Evolutionary conservation across 352 stramenopile species (phyloP).

Genomic region (Phytophthora tubulina): DNA sequence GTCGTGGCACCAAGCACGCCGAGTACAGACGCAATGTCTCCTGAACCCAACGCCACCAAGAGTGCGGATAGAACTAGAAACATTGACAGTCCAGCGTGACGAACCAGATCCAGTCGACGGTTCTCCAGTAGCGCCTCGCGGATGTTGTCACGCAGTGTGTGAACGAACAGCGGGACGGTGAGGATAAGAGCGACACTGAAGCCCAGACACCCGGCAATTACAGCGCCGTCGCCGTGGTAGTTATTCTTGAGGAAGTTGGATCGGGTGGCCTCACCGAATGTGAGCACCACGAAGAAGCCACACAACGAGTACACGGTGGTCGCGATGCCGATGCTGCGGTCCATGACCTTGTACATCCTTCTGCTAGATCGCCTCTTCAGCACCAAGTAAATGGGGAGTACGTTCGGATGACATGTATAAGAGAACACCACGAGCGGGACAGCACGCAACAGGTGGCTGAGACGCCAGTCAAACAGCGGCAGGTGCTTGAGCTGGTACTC

Average conservation of each 20-base stretch:
- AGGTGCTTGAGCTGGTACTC: constrained; percentile 81
- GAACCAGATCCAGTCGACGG: constrained; percentile 53
- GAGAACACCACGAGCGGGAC: constrained; percentile 90
- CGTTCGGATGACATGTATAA: constrained; percentile 91
- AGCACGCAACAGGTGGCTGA: constrained; percentile 71
- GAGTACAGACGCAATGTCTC: constrained; percentile 88
- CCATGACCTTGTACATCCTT: constrained; percentile 92
- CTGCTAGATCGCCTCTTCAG: constrained; percentile 85
- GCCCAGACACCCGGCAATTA: constrained; percentile 75
- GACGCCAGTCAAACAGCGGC: constrained; percentile 72
- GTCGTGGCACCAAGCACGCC: constrained; percentile 84
- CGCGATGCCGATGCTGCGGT: constrained; percentile 83
- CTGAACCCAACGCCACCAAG: constrained; percentile 71
- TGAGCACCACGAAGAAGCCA: constrained; percentile 86
- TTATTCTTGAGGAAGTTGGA: constrained; percentile 92
- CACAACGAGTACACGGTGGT: constrained; percentile 82
- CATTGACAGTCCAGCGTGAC: constrained; percentile 64
- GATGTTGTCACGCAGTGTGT: constrained; percentile 88
- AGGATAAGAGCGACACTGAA: constrained; percentile 88
- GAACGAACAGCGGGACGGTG: constrained; percentile 86
- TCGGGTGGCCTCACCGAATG: constrained; percentile 77
- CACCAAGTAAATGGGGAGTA: constrained; percentile 90
- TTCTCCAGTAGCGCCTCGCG: constrained; percentile 72
- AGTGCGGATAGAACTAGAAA: constrained; percentile 63
- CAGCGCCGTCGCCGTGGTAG: constrained; percentile 78